These are phyloP conservation scores for Aeminium ludgeri DNA, from an alignment of 495 filamentous ascomycete genomes.

Conservation along the genomic window DNA sequence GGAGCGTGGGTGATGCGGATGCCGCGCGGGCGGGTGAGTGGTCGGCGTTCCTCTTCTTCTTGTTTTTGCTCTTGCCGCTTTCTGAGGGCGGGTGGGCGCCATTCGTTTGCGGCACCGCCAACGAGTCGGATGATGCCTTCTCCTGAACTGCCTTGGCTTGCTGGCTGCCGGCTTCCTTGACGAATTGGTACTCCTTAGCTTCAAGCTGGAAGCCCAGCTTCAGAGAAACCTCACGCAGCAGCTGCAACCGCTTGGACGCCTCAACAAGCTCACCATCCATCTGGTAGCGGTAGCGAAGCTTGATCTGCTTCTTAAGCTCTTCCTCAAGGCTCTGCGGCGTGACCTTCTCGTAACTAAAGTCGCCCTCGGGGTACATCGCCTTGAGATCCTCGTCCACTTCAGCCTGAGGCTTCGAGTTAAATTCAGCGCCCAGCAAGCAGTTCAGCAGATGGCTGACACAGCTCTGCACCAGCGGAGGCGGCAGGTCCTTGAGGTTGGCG, in stretches of 20 bases:
- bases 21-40: constrained; percentile 31
- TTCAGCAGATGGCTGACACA: constrained; percentile 83
- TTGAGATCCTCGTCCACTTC: constrained; percentile 60
- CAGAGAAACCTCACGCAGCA: constrained; percentile 74
- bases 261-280: constrained; percentile 49
- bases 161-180: constrained; percentile 22
- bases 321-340: constrained; percentile 52
- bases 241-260: constrained; percentile 54
- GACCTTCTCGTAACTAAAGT: constrained; percentile 61
- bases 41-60: constrained; percentile 50
- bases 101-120: constrained; percentile 25
- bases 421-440: constrained; percentile 64
- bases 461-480: constrained; percentile 53
- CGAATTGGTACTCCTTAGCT: constrained; percentile 65
- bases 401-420: constrained; percentile 60
- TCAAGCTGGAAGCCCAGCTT: constrained; percentile 85
- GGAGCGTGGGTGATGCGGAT: constrained; percentile 34
- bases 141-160: constrained; percentile 1
- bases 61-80: constrained; percentile 54
- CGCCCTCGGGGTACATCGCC: constrained; percentile 62
- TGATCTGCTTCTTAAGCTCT: constrained; percentile 56
- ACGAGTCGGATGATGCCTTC: constrained; percentile 23
- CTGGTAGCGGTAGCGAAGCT: constrained; percentile 57
- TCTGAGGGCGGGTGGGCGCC: constrained; percentile 22
- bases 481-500: constrained; percentile 62